Percentiles rank a stretch among this genome's conserved stretches.
phyloP scores from a whole-genome alignment of 768 basidiomycete species.

The Kwoniella botswanensis region DNA sequence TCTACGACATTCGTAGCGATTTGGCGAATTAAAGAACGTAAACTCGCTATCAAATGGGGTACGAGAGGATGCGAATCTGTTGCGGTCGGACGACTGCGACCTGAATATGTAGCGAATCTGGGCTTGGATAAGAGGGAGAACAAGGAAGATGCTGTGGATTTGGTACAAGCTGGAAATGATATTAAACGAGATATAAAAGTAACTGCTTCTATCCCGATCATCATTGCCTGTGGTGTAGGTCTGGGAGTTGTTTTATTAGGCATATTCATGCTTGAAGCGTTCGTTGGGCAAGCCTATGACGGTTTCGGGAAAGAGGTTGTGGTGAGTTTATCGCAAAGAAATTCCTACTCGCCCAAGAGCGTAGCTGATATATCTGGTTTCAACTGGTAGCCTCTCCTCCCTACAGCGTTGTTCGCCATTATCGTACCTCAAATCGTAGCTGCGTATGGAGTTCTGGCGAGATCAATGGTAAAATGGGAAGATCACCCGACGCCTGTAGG shows the following conservation, averaged over 20 bases:
- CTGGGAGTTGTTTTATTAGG: slow-evolving; percentile 74
- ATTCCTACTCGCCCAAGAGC: background rate
- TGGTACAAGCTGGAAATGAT: slow-evolving; percentile 43
- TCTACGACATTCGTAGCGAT: slow-evolving; percentile 83
- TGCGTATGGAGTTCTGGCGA: slow-evolving; percentile 72
- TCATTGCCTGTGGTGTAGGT: slow-evolving; percentile 72
- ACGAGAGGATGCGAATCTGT: slow-evolving; percentile 66
- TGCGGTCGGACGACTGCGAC: slow-evolving; percentile 46
- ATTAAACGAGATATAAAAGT: slow-evolving; percentile 51
- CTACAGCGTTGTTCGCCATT: slow-evolving; percentile 79
- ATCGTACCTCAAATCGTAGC: slow-evolving; percentile 80
- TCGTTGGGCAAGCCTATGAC: slow-evolving; percentile 83
- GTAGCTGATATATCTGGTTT: background rate
- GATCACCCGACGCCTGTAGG: slow-evolving; percentile 82
- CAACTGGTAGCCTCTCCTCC: slow-evolving; percentile 69
- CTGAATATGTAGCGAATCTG: slow-evolving; percentile 51
- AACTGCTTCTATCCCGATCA: slow-evolving; percentile 51
- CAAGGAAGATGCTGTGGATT: slow-evolving; percentile 32
- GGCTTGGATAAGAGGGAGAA: slow-evolving; percentile 30
- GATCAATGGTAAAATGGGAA: slow-evolving; percentile 81
- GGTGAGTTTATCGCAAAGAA: slow-evolving; percentile 62
- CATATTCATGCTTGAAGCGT: slow-evolving; percentile 78
- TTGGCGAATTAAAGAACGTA: slow-evolving; percentile 86
- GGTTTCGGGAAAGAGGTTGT: slow-evolving; percentile 81
- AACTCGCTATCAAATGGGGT: slow-evolving; percentile 80